phyloP scores from a whole-genome alignment of 768 basidiomycete genomes.

The Auricularia auricula-judae region DNA sequence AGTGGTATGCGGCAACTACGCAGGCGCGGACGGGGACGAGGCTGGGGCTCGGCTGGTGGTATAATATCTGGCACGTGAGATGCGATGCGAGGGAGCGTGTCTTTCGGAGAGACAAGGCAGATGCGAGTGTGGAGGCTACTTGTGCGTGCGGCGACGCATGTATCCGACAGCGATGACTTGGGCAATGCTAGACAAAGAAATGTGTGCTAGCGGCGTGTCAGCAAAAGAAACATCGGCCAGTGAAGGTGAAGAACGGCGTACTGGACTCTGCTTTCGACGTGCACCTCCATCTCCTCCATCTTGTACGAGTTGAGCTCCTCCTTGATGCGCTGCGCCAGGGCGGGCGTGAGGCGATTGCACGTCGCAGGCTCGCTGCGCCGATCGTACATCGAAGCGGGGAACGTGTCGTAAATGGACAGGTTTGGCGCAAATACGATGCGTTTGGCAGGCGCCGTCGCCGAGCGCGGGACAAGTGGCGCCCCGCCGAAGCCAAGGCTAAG shows the following conservation, averaged over 20 bases:
- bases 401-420: conserved; percentile 94
- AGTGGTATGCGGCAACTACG: neutral
- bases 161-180: neutral
- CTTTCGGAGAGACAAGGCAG: neutral
- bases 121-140: neutral
- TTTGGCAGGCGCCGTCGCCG: conserved; percentile 58
- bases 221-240: conserved; percentile 5
- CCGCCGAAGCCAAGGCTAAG: conserved; percentile 44
- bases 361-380: conserved; percentile 92
- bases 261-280: conserved; percentile 86
- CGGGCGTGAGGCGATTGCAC: conserved; percentile 91
- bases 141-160: neutral
- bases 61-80: neutral
- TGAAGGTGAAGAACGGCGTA: conserved; percentile 26
- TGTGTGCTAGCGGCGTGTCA: conserved; percentile 47
- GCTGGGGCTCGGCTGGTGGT: neutral
- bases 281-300: conserved; percentile 99
- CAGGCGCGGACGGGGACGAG: neutral
- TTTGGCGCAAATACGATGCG: conserved; percentile 83
- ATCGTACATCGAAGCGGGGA: conserved; percentile 84
- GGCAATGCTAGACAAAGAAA: conserved; percentile 55
- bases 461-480: conserved; percentile 51
- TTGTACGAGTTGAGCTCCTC: conserved; percentile 97
- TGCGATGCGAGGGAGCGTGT: neutral
- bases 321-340: conserved; percentile 92